These are phyloP conservation scores for Abrus precatorius DNA, from an alignment of 306 rosid species.

Conservation along the genomic window DNA sequence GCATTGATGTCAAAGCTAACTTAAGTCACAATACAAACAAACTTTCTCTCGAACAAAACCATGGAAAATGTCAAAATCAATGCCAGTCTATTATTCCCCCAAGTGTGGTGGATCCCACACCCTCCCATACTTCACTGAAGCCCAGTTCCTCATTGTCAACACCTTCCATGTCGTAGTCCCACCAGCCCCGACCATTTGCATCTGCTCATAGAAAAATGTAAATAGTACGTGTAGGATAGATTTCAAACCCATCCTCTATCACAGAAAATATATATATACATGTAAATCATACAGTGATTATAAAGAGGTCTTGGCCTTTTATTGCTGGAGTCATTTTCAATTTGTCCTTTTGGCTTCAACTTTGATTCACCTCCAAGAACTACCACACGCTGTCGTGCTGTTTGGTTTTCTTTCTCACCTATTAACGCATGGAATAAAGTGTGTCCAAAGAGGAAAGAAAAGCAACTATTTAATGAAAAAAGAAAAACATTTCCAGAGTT, in stretches of 20 bases:
- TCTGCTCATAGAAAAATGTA: conserved; percentile 56
- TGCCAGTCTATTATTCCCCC: conserved; percentile 90
- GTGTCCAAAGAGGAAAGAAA: conserved; percentile 29
- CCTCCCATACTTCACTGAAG: conserved; percentile 89
- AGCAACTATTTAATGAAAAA: conserved; percentile 12
- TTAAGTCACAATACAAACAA: conserved; percentile 22
- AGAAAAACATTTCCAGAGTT: background rate
- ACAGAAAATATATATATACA: conserved; percentile 8
- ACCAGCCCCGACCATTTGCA: conserved; percentile 91
- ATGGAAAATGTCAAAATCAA: conserved; percentile 48
- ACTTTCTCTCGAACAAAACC: background rate
- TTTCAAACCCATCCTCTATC: background rate
- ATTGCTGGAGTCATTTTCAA: conserved; percentile 46
- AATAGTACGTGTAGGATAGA: conserved; percentile 12
- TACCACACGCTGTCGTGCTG: conserved; percentile 54
- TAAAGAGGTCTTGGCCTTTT: conserved; percentile 61
- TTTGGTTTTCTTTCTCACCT: conserved; percentile 59
- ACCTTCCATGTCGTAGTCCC: conserved; percentile 94
- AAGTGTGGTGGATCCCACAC: conserved; percentile 89
- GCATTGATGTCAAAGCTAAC: conserved; percentile 33
- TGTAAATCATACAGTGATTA: conserved; percentile 78
- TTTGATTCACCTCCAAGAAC: conserved; percentile 77
- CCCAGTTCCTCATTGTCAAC: conserved; percentile 86
- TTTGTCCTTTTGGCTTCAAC: conserved; percentile 55
- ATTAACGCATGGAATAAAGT: conserved; percentile 31